Evolutionary conservation across 2,329 filamentous ascomycete species (phyloP), one percentile per base, ranked within the genome.

Genomic region (Pseudopithomyces maydicus): DNA sequence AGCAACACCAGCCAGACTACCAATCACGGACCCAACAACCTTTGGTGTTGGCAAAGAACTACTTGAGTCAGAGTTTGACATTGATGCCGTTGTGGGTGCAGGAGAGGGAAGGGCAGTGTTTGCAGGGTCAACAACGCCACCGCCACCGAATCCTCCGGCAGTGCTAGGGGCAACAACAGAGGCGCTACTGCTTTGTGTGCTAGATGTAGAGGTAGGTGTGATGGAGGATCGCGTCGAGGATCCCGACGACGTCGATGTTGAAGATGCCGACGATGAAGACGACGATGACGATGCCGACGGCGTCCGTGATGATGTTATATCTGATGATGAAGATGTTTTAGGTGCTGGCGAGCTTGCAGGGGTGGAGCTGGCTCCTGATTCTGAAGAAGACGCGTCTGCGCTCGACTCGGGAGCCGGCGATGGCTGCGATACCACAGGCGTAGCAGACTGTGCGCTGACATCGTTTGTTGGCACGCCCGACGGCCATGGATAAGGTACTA

Each of bases 21-120:
- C 86, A 23, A 88, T 79, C n/a, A 88, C 83, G 45, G 85, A 85
- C 7, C 86, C 86, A 19, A 87, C 84, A 3, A 88, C 81, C 56
- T 80, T 80, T 15, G 81, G 80, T 22, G 82, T 84, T 43, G 78
- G 76, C 6, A 79, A 71, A 19, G 74, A 69, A 33, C 65, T 61
- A 32, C 49, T 52, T 10, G 61, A 39, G 6, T 54, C 44, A 5
- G 63, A 46, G 32, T 57, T 55, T 14, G 55, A 47, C 20, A 58
- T 52, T 22, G 63, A 47, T 29, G 58, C 54, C 8, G 62, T 47
- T 22, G 66, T 52, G 29, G 59, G 23, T 10, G 57, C 56, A 5
- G 44, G 12, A 38, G 51, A 29, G 10, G 59, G n/a, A 23, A 52
- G 32, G 38, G 61, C 63, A 26, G 65, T 66, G 14, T 54, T 64